Base-by-base conservation (phyloP, 306 rosid species). In the Cyamopsis tetragonoloba region DNA sequence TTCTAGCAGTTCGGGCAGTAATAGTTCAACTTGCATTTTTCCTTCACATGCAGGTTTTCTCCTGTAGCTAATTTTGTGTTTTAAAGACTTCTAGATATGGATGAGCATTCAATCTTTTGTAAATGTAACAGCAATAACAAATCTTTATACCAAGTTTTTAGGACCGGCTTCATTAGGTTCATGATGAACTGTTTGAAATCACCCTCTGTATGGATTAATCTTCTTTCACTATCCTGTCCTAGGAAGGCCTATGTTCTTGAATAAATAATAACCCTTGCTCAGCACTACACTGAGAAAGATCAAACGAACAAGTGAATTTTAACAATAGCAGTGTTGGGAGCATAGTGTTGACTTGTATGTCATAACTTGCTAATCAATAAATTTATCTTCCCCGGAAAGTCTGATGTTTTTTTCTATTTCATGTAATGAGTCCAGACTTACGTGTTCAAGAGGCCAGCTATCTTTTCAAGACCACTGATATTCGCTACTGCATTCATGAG, bases 21-120 rank as follows among this genome's bases (percentile, higher is more conserved):
- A 76, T 90, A 70, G 99, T 93, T 76, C 99, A 93, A 82, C 90
- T 93, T 67, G 99, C 99, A 15, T 93, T 93, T 80, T 93, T 93
- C 62, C 92, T 93, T 73, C 99, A 93, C 79, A 75, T 90, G 55
- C 99, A 93, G 99, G 97, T 93, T 75, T 32, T 74, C 17, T 41
- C 42, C 31, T 24, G 7, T 50, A 39, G 54, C 62, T 61, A 48
- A n/a, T 66, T 13, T 32, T 67, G 37, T 22, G 3, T 66, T 66
- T 68, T 22, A 22, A 28, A 62, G 11, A 28, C 69, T 22, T 28
- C 3, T 71, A 15, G 56, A 42, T 54, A 15, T 47, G 32, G 30
- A 76, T 44, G 35, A 14, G 61, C 73, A 66, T 53, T 60, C 48
- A 13, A 15, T 15, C 62, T 32, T 55, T 67, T 50, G 46, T 32